Conservation (phyloP, 2,329 filamentous ascomycete species). For the Nigrograna mackinnonii region DNA sequence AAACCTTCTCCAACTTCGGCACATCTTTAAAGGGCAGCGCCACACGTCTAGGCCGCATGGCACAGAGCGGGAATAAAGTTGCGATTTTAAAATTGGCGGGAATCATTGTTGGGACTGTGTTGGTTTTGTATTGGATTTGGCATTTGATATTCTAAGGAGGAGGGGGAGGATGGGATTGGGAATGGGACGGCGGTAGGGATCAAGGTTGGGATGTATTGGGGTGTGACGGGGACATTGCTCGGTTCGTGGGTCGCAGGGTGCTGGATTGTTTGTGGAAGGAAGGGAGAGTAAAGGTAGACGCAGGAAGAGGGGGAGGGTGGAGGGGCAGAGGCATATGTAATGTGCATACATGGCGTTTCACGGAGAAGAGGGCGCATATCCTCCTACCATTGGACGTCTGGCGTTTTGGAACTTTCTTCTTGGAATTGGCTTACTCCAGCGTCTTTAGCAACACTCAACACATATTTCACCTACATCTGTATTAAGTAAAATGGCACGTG, state of each 20-base stretch:
- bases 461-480: no score
- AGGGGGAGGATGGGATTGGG: background rate
- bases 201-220: no score
- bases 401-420: no score
- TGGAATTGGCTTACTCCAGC: no score
- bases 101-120: conserved; percentile 73
- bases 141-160: conserved; percentile 22
- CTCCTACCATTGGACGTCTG: no score
- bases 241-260: no score
- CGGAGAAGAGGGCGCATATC: no score
- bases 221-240: no score
- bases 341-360: no score
- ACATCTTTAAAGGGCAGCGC: conserved; percentile 84
- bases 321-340: no score
- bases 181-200: background rate
- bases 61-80: conserved; percentile 84
- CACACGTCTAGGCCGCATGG: conserved; percentile 83
- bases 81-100: conserved; percentile 88
- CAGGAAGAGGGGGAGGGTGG: background rate
- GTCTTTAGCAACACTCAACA: no score
- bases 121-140: conserved; percentile 76
- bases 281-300: background rate
- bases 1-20: conserved; percentile 88
- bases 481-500: no score
- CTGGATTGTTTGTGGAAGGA: background rate